phyloP scores from a whole-genome alignment of 1,139 yeast species.

The Pichia sp. region DNA sequence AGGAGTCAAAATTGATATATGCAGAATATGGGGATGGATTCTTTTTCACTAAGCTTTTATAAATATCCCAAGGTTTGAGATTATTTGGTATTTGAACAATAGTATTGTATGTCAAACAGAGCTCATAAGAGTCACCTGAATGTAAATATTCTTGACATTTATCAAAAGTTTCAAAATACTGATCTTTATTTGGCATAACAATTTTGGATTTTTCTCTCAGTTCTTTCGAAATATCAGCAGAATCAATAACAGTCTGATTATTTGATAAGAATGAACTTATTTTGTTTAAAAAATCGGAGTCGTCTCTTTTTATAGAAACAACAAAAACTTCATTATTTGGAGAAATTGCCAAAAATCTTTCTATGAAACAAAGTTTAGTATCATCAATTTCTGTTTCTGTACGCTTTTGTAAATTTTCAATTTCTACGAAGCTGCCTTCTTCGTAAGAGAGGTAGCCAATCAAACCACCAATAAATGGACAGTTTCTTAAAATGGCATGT shows the following conservation, averaged over 20 bases:
- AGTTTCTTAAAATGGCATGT: conserved; percentile 16
- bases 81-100: conserved; percentile 39
- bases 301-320: conserved; percentile 39
- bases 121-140: conserved; percentile 88
- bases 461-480: conserved; percentile 86
- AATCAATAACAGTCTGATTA: neutral
- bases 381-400: conserved; percentile 47
- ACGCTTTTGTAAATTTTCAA: conserved; percentile 27
- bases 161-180: conserved; percentile 49
- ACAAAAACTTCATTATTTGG: conserved; percentile 40
- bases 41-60: conserved; percentile 56
- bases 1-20: conserved; percentile 59
- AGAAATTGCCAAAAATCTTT: conserved; percentile 47
- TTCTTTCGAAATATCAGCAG: neutral
- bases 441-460: conserved; percentile 85
- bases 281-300: conserved; percentile 32
- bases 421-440: conserved; percentile 49
- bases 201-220: conserved; percentile 24
- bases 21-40: conserved; percentile 95
- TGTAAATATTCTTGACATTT: conserved; percentile 62
- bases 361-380: conserved; percentile 64
- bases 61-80: conserved; percentile 67
- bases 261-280: neutral
- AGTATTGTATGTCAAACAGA: conserved; percentile 82
- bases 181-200: conserved; percentile 44